Evolutionary conservation across 306 rosid species (phyloP), one percentile per base, ranked within the genome.

Genomic region (Delonix regia): DNA sequence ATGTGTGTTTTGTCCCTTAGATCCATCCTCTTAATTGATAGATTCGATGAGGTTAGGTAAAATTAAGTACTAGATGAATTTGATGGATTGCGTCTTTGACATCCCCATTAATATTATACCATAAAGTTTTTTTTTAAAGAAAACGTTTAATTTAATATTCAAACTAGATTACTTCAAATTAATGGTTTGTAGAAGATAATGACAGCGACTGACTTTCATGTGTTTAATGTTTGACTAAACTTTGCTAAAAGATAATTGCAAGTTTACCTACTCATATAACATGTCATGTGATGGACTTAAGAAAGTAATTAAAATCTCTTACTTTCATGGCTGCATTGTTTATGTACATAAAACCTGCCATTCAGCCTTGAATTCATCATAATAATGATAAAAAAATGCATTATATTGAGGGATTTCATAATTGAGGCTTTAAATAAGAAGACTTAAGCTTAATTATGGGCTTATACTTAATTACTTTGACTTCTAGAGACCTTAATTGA

Each of bases 391-490:
- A n/a, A n/a, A n/a, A n/a, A n/a, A n/a, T n/a, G n/a, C n/a, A n/a
- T n/a, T n/a, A n/a, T n/a, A n/a, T n/a, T n/a, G 1, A 74, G 10
- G 45, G 62, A 33, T 71, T 18, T 65, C 19, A 63, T 75, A 52
- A 77, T 12, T 76, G 13, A 25, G 25, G 34, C 24, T 25, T 27
- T 12, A 41, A 52, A 49, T 59, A n/a, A 65, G 51, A 49, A 9
- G 53, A 73, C 19, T 34, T 53, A n/a, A 18, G n/a, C 28, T 51
- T 24, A 15, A 21, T 60, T 61, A 39, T 3, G 39, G 9, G 19
- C 27, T 34, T 21, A 36, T 14, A 19, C 34, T 71, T 70, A 36
- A 71, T 71, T 71, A 71, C 34, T 60, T 79, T 78, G 75, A 53
- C 62, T 36, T 59, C 55, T 60, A 1, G 42, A 14, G 75, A 69